Conservation (phyloP, 176 grass and related monocot genomes). For the Saccharum spontaneum region DNA sequence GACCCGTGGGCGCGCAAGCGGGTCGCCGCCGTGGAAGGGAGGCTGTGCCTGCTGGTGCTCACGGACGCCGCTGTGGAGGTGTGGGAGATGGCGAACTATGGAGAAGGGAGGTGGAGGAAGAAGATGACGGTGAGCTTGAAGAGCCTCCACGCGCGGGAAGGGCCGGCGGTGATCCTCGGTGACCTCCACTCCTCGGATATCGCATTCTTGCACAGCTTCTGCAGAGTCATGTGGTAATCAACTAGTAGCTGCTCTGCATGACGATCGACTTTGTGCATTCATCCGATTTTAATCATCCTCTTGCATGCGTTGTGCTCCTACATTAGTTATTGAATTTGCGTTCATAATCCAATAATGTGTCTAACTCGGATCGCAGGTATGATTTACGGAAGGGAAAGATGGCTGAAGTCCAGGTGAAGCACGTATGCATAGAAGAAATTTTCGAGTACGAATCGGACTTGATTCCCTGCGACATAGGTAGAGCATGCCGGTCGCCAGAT, state of each 20-base stretch:
- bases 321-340: not conserved
- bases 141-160: not conserved
- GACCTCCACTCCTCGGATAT: constrained; percentile 21
- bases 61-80: not conserved
- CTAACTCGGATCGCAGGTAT: not conserved
- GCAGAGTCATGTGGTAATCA: constrained; percentile 26
- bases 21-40: constrained; percentile 29
- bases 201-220: constrained; percentile 2
- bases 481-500: not conserved
- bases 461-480: not conserved
- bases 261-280: not conserved
- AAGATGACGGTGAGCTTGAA: constrained; percentile 29
- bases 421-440: constrained; percentile 14
- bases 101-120: constrained; percentile 32
- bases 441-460: constrained; percentile 47
- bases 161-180: not conserved
- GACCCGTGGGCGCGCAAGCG: constrained; percentile 19
- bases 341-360: not conserved
- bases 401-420: constrained; percentile 12
- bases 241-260: not conserved
- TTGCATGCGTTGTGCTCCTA: not conserved
- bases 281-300: not conserved
- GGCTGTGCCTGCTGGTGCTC: constrained; percentile 31
- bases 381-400: constrained; percentile 22
- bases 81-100: constrained; percentile 25